Base-by-base conservation (phyloP, 495 filamentous ascomycete genomes). In the Aspergillus campestris region DNA sequence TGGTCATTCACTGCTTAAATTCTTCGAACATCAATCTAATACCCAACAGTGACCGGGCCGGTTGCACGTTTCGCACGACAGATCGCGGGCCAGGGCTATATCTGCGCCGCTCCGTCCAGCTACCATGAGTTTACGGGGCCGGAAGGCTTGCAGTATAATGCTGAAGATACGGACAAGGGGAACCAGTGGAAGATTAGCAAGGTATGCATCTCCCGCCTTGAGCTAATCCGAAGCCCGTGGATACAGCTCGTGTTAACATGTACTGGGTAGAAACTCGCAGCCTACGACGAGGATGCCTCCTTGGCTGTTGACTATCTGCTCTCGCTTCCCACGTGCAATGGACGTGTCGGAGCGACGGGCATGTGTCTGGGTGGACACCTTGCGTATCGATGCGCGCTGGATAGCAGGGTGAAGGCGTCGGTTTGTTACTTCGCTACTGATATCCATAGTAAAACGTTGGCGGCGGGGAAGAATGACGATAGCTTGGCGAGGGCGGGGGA, bases 281-380 rank as follows among this genome's bases (percentile, higher is more conserved):
- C 87, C 30, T 97, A 97, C 61, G 90, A 95, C 50, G 89, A 86
- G 65, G 91, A 97, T 60, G 79, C 86, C 15, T 73, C 65, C 15
- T 70, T 87, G 34, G 69, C 78, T n/a, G 82, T 97, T 40, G 79
- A 86, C 61, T 68, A 78, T 47, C 80, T 97, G 6, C 66, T 94
- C 34, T 74, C 74, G 10, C 74, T 94, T 8, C 70, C 74, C 7
- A 94, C 87, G 14, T 95, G 90, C 62, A 94, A 81, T 51, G 89
- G 91, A 30, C 77, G 78, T 8, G 80, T 97, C 43, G 91, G 91
- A 34, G 71, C 86, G 2, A 94, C 89, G 7, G 91, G 91, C 30
- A 97, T 97, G 91, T 95, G 91, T 62, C 80, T 97, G 3, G 91
- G 91, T 42, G 91, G 91, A 4, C 91, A 97, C 62, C 75, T 95